Evolutionary conservation across 2,329 filamentous ascomycete genomes (phyloP).

Genomic region (Aspergillus clavatus): DNA sequence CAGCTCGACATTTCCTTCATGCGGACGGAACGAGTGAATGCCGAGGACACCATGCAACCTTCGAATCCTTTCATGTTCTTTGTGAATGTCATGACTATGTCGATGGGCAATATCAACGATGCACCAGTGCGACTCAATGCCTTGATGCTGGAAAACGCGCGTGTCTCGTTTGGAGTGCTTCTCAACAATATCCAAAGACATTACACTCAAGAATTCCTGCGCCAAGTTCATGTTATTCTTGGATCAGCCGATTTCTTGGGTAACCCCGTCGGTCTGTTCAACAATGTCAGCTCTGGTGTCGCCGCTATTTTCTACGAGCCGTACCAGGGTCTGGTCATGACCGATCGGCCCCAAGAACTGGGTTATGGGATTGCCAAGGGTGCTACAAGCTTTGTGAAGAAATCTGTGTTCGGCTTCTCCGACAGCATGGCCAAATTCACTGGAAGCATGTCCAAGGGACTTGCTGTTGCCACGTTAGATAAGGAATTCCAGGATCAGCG

Average conservation of each 20-base stretch:
- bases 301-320: conserved; percentile 99
- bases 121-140: conserved; percentile 91
- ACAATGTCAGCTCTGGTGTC: conserved; percentile 94
- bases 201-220: conserved; percentile 93
- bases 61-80: conserved; percentile 97
- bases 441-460: conserved; percentile 91
- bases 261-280: conserved; percentile 96
- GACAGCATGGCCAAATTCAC: conserved; percentile 98
- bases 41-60: conserved; percentile 86
- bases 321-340: conserved; percentile 95
- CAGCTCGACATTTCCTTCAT: conserved; percentile 97
- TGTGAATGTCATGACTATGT: conserved; percentile 98
- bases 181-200: conserved; percentile 85
- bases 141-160: conserved; percentile 88
- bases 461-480: conserved; percentile 91
- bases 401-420: conserved; percentile 93
- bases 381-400: conserved; percentile 95
- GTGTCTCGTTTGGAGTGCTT: conserved; percentile 79
- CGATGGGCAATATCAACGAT: conserved; percentile 97
- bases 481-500: conserved; percentile 98
- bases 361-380: conserved; percentile 94
- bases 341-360: conserved; percentile 89
- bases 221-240: conserved; percentile 95
- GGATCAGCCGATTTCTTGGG: conserved; percentile 96
- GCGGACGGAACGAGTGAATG: conserved; percentile 91